A percentile compares a stretch with the other conserved stretches of the same genome.
phyloP scores from a whole-genome alignment of 352 stramenopile species.

The Globisporangium ultimum region DNA sequence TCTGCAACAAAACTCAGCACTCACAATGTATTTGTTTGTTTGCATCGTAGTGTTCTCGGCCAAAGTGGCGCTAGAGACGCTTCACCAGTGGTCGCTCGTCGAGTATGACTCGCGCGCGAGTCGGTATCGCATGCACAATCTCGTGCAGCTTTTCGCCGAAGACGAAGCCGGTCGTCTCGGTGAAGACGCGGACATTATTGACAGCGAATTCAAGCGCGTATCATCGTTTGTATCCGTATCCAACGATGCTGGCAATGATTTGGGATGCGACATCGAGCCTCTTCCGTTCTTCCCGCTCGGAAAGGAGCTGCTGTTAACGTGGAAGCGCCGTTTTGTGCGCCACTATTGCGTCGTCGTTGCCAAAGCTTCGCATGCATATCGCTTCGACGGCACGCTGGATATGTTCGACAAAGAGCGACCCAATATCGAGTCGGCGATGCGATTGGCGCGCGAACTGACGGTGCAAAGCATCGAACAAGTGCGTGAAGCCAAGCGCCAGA shows the following conservation, averaged over 20 bases:
- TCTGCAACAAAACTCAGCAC: too few relatives aligned
- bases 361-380: slow-evolving; percentile 69
- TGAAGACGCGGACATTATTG: slow-evolving; percentile 27
- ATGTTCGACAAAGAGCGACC: slow-evolving; percentile 77
- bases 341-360: slow-evolving; percentile 82
- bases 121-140: slow-evolving; percentile 80
- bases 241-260: too few relatives aligned
- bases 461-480: slow-evolving; percentile 71
- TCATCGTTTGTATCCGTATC: slow-evolving; percentile 39
- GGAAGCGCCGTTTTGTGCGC: slow-evolving; percentile 83
- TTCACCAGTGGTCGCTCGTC: slow-evolving; percentile 81
- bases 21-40: not conserved
- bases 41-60: slow-evolving; percentile 35
- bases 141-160: slow-evolving; percentile 82
- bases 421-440: slow-evolving; percentile 83
- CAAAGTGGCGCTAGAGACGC: slow-evolving; percentile 46
- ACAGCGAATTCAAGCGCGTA: slow-evolving; percentile 19
- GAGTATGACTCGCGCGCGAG: slow-evolving; percentile 68
- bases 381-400: slow-evolving; percentile 63
- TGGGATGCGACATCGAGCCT: slow-evolving; percentile 14
- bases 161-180: slow-evolving; percentile 64
- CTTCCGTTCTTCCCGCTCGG: slow-evolving; percentile 35
- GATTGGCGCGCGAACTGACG: slow-evolving; percentile 67
- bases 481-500: slow-evolving; percentile 41
- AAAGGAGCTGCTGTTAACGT: slow-evolving; percentile 66